Conservation (phyloP, 1,139 yeast genomes). For the Wickerhamomyces sp. region DNA sequence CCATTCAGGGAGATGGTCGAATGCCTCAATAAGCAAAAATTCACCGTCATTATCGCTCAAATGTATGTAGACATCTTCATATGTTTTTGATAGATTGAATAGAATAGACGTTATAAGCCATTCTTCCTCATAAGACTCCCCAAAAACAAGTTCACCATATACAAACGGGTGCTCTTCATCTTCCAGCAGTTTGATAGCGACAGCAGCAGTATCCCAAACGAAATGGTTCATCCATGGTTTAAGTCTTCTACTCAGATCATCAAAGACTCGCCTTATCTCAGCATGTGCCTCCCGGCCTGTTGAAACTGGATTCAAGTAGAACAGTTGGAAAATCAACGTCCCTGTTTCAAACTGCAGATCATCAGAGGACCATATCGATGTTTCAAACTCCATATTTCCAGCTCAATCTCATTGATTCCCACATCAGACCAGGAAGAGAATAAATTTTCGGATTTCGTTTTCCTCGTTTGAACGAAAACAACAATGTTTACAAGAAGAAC, state of each 20-base stretch:
- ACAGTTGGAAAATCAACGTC: slow-evolving; percentile 11
- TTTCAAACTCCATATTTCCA: background rate
- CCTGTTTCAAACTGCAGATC: slow-evolving; percentile 3
- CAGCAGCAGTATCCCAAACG: slow-evolving; percentile 35
- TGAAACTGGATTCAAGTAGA: slow-evolving; percentile 16
- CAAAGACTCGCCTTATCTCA: slow-evolving; percentile 16
- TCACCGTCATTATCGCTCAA: slow-evolving; percentile 55
- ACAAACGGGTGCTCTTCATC: slow-evolving; percentile 27
- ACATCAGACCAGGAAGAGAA: background rate
- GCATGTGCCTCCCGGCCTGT: slow-evolving; percentile 7
- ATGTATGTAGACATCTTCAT: slow-evolving; percentile 39
- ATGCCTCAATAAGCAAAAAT: slow-evolving; percentile 45
- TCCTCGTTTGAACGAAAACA: slow-evolving; percentile 1
- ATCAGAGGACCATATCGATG: slow-evolving; percentile 10
- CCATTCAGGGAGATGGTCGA: slow-evolving; percentile 41
- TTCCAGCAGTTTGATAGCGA: slow-evolving; percentile 9
- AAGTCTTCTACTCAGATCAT: slow-evolving; percentile 26
- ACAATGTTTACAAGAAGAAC: background rate
- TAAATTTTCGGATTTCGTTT: background rate
- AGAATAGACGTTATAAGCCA: slow-evolving; percentile 40
- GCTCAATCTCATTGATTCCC: background rate
- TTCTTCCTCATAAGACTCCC: slow-evolving; percentile 42
- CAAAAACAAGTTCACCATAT: slow-evolving; percentile 39
- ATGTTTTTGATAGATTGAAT: slow-evolving; percentile 31
- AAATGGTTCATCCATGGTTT: slow-evolving; percentile 36